A percentile compares a stretch with the other conserved stretches of the same genome.
Conservation (phyloP, 169 alveolate genomes). For the Babesia divergens region DNA sequence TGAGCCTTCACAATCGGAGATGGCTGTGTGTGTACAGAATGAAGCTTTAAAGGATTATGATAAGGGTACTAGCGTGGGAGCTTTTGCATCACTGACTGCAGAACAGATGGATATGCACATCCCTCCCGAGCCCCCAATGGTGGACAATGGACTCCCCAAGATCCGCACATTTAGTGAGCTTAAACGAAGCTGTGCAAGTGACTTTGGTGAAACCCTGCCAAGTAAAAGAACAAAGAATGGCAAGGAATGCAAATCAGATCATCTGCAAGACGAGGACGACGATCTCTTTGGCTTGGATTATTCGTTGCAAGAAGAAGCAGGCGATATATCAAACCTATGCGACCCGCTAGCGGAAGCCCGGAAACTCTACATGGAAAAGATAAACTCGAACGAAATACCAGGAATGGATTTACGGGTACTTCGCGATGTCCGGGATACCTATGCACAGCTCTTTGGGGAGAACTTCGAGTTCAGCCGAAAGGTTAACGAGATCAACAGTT, state of each 20-base stretch:
- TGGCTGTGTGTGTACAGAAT: no score
- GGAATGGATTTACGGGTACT: conserved; percentile 34
- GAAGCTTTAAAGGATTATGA: no score
- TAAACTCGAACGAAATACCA: conserved; percentile 21
- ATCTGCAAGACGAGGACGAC: conserved; percentile 4
- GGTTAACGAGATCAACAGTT: conserved; percentile 34
- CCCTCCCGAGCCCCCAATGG: background rate
- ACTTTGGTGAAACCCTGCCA: background rate
- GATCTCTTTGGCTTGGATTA: conserved; percentile 7
- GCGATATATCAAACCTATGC: conserved; percentile 25
- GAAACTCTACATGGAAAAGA: conserved; percentile 27
- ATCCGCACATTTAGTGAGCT: background rate
- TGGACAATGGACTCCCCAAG: background rate
- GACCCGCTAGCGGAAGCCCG: conserved; percentile 41
- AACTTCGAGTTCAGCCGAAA: conserved; percentile 31
- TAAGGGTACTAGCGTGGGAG: no score
- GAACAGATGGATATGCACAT: no score
- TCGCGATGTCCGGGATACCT: background rate
- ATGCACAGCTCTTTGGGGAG: conserved; percentile 22
- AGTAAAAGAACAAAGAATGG: background rate
- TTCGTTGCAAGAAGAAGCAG: background rate
- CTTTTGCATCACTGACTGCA: no score
- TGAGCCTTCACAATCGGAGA: no score
- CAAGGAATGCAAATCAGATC: no score
- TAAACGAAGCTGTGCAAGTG: background rate